A percentile compares a stretch with the other conserved stretches of the same genome.
phyloP scores from a whole-genome alignment of 1,284 basidiomycete species.

The Fereydounia khargensis region DNA sequence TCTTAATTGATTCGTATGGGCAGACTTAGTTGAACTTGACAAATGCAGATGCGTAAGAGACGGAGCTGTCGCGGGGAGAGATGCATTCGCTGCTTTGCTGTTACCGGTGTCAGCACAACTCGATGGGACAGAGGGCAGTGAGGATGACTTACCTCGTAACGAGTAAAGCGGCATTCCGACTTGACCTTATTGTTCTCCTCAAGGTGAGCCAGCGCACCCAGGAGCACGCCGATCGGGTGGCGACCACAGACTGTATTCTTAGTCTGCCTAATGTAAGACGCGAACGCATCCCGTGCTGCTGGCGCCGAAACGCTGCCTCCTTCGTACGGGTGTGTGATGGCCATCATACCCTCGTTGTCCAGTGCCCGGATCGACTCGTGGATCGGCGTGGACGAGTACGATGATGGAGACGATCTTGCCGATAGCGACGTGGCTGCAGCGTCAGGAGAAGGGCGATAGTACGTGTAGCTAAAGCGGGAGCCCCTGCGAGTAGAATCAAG shows the following conservation, averaged over 20 bases:
- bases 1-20: no score
- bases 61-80: slow-evolving; percentile 75
- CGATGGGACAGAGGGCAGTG: background rate
- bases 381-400: slow-evolving; percentile 29
- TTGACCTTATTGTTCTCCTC: slow-evolving; percentile 61
- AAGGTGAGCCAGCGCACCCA: slow-evolving; percentile 71
- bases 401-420: background rate
- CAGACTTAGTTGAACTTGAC: no score
- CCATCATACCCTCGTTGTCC: slow-evolving; percentile 75
- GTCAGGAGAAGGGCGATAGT: slow-evolving; percentile 72
- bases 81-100: slow-evolving; percentile 76
- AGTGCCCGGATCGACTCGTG: slow-evolving; percentile 69
- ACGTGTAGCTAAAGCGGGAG: slow-evolving; percentile 81
- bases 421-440: slow-evolving; percentile 50
- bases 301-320: slow-evolving; percentile 48
- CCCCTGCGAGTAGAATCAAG: slow-evolving; percentile 67
- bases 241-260: slow-evolving; percentile 96
- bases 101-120: background rate
- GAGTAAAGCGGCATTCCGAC: slow-evolving; percentile 39
- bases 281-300: slow-evolving; percentile 43
- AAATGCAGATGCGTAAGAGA: slow-evolving; percentile 88
- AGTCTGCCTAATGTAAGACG: slow-evolving; percentile 73
- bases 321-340: slow-evolving; percentile 64
- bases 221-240: slow-evolving; percentile 88
- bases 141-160: slow-evolving; percentile 34